phyloP scores from a whole-genome alignment of 2,329 filamentous ascomycete species.

The Neodidymelliopsis sp. region DNA sequence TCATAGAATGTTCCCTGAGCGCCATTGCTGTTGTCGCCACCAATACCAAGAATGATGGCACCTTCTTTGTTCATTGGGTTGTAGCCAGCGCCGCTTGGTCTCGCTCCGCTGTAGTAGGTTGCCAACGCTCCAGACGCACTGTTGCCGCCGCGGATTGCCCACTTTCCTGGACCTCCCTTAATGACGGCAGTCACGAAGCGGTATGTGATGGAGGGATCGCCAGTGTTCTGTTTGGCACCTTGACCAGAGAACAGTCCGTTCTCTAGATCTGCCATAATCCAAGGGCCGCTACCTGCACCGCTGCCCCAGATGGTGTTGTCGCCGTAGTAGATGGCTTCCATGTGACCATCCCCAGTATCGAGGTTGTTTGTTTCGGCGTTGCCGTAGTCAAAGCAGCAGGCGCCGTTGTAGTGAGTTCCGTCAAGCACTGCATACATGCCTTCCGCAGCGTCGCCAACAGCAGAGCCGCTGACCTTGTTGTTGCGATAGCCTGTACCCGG shows the following conservation, averaged over 20 bases:
- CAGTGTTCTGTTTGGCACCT: slow-evolving; percentile 56
- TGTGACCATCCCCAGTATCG: slow-evolving; percentile 67
- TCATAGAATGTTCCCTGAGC: slow-evolving; percentile 72
- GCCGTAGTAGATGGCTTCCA: slow-evolving; percentile 74
- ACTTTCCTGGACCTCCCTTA: slow-evolving; percentile 64
- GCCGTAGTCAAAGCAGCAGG: slow-evolving; percentile 60
- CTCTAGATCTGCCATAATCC: slow-evolving; percentile 75
- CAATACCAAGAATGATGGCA: slow-evolving; percentile 72
- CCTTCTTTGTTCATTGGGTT: slow-evolving; percentile 70
- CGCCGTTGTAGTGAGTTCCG: slow-evolving; percentile 65
- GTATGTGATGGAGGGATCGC: slow-evolving; percentile 60
- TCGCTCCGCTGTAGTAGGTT: slow-evolving; percentile 66
- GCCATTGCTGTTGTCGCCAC: slow-evolving; percentile 69
- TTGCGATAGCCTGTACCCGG: slow-evolving; percentile 71
- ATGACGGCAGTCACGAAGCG: slow-evolving; percentile 66
- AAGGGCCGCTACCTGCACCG: slow-evolving; percentile 67
- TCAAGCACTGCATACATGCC: slow-evolving; percentile 69
- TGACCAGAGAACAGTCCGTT: slow-evolving; percentile 69
- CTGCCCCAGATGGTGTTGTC: slow-evolving; percentile 62
- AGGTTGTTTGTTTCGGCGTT: slow-evolving; percentile 52
- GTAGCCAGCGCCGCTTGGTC: slow-evolving; percentile 63
- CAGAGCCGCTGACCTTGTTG: slow-evolving; percentile 60
- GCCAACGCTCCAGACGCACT: slow-evolving; percentile 62
- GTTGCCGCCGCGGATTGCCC: slow-evolving; percentile 67
- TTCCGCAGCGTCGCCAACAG: slow-evolving; percentile 63